Evolutionary conservation across 192 early-diverging fungal genomes (phyloP), one percentile per base, ranked within the genome.

Genomic region (Geranomyces variabilis): DNA sequence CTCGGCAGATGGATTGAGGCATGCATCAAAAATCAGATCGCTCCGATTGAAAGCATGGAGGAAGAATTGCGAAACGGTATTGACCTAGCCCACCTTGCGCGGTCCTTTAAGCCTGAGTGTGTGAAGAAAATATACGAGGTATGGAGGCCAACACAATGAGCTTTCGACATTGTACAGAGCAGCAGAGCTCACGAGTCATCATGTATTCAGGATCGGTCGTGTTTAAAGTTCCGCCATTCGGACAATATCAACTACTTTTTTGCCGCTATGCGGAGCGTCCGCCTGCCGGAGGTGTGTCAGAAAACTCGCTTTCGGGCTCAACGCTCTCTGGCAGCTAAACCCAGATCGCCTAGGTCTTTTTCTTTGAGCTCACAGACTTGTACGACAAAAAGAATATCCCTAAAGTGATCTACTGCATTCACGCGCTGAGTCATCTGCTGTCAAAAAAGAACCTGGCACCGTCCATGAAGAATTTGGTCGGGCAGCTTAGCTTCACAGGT

Each of bases 341-440:
- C 7, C 7, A 3, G 51, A n/a, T 17, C 17, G 7, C 30, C 14
- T 34, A 86, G 84, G 89, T 96, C 69, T 99, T 98, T 79, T 92
- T 94, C 75, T 99, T 99, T 81, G 96, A 98, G 79, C 81, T 96
- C 73, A 96, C 94, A 0, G 98, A 99, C 77, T 76, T 98, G 51
- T 99, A 98, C 80, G 96, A 99, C 72, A 93, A 94, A 79, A 99
- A 98, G 71, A 99, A 99, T 75, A 93, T 99, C 73, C 98, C 98
- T 12, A 94, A 94, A 74, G 98, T 99, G 24, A 95, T 99, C 70
- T 96, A 97, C 77, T 98, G 96, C 80, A 92, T 99, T 76, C 96
- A 98, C 70, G 96, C 96, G 13, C 83, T 98, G 44, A 94, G 93
- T 80, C 96, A 99, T 76, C 89, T 98, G 74, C 78, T 99, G 41